These are phyloP conservation scores for Cyberlindnera samutprakarnensis DNA, from an alignment of 805 yeast species.

Conservation along the genomic window DNA sequence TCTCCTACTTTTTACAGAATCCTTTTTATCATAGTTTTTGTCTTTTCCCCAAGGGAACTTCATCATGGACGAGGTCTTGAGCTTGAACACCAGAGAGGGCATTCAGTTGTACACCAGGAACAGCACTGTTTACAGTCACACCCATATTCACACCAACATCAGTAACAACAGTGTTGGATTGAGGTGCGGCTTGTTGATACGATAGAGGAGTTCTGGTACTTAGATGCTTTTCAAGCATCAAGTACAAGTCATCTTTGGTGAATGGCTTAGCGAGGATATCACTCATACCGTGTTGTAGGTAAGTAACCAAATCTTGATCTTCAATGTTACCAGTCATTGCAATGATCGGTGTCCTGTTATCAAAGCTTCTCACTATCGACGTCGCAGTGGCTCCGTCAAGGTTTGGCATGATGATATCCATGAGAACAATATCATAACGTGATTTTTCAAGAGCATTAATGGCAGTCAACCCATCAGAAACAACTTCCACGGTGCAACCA, in stretches of 20 bases:
- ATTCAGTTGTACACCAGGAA: no score
- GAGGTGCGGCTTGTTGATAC: slow-evolving; percentile 9
- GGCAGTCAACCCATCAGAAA: slow-evolving; percentile 87
- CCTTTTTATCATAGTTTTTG: slow-evolving; percentile 17
- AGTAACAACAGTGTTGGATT: not conserved
- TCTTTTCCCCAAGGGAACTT: slow-evolving; percentile 19
- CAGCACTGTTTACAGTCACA: no score
- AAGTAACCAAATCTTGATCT: slow-evolving; percentile 72
- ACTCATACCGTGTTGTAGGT: slow-evolving; percentile 82
- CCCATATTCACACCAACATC: not conserved
- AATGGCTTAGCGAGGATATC: slow-evolving; percentile 93
- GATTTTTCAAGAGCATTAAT: slow-evolving; percentile 66
- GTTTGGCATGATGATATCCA: slow-evolving; percentile 90
- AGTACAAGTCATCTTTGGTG: slow-evolving; percentile 75
- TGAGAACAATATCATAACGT: slow-evolving; percentile 67
- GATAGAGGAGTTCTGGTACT: slow-evolving; percentile 36
- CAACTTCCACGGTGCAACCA: slow-evolving; percentile 91
- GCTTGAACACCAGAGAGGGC: not conserved
- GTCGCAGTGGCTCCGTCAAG: slow-evolving; percentile 88
- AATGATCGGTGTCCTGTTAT: slow-evolving; percentile 79
- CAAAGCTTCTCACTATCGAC: slow-evolving; percentile 78
- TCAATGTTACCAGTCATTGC: slow-evolving; percentile 92
- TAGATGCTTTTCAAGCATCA: slow-evolving; percentile 69
- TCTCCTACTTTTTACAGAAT: not conserved
- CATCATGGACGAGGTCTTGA: slow-evolving; percentile 4